These are phyloP conservation scores for Plasmopara viticola DNA, from an alignment of 352 stramenopile species.

Conservation along the genomic window DNA sequence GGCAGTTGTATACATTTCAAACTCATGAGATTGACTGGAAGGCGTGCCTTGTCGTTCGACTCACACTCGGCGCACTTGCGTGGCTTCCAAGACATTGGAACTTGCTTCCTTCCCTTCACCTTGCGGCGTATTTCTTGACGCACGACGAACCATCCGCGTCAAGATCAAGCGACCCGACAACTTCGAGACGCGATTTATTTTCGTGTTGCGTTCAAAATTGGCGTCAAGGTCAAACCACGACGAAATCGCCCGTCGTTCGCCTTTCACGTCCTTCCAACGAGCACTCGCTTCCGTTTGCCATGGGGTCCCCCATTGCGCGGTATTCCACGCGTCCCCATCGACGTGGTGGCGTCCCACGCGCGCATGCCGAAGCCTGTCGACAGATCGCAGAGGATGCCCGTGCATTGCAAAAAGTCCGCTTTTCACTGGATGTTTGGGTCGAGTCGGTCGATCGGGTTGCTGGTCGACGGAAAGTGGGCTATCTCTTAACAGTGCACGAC, in stretches of 20 bases:
- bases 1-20: constrained; percentile 54
- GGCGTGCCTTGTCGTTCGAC: constrained; percentile 42
- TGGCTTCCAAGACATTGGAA: constrained; percentile 40
- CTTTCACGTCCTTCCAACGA: constrained; percentile 5
- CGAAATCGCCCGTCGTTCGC: constrained; percentile 1
- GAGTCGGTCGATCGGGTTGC: constrained; percentile 54
- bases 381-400: constrained; percentile 18
- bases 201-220: constrained; percentile 42
- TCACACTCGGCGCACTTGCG: constrained; percentile 23
- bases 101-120: constrained; percentile 29
- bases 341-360: constrained; percentile 14
- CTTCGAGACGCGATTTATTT: constrained; percentile 41
- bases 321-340: constrained; percentile 6
- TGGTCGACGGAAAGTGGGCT: constrained; percentile 59
- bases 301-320: constrained; percentile 20
- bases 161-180: constrained; percentile 8
- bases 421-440: constrained; percentile 62
- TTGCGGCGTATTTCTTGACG: constrained; percentile 32
- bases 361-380: constrained; percentile 20
- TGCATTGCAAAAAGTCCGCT: constrained; percentile 34
- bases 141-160: constrained; percentile 1
- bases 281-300: constrained; percentile 7
- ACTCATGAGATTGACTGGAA: constrained; percentile 40
- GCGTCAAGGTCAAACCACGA: background rate
- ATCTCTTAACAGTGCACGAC: constrained; percentile 54